Percentiles rank a stretch among this genome's conserved stretches.
Conservation (phyloP, 2,329 filamentous ascomycete genomes). For the Sclerotinia glacialis region DNA sequence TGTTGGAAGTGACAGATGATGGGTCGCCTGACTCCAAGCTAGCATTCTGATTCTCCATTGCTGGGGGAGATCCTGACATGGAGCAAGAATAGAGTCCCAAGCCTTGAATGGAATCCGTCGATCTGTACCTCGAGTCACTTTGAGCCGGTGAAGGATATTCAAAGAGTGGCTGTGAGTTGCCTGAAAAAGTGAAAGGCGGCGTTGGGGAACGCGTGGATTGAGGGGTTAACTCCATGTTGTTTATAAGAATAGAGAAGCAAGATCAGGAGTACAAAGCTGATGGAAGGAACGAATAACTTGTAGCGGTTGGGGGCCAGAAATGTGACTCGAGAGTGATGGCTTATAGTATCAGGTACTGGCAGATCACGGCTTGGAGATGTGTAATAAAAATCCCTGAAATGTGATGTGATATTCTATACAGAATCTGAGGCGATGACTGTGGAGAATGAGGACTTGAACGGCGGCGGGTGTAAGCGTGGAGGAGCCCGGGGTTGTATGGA, state of each 20-base stretch:
- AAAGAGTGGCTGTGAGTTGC: conserved; percentile 37
- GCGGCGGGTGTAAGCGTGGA: conserved; percentile 8
- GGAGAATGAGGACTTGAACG: conserved; percentile 9
- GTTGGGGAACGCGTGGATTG: conserved; percentile 37
- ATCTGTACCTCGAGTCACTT: conserved; percentile 37
- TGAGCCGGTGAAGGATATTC: conserved; percentile 40
- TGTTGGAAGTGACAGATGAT: conserved; percentile 31
- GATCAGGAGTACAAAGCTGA: conserved; percentile 24
- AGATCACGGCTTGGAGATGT: conserved; percentile 12
- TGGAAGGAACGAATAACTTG: conserved; percentile 18
- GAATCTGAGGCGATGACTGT: conserved; percentile 14
- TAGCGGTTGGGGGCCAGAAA: conserved; percentile 23
- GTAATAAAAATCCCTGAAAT: conserved; percentile 15
- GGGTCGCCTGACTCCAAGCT: conserved; percentile 29
- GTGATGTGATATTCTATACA: conserved; percentile 21
- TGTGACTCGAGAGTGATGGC: conserved; percentile 10
- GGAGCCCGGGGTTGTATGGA: conserved; percentile 10
- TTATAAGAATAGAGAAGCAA: conserved; percentile 24
- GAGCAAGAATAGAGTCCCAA: conserved; percentile 37
- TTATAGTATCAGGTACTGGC: not conserved
- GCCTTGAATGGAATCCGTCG: conserved; percentile 35
- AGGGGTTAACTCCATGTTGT: conserved; percentile 39
- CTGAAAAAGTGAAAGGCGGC: conserved; percentile 36
- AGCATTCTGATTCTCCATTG: conserved; percentile 27
- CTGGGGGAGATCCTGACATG: conserved; percentile 34